phyloP scores from a whole-genome alignment of 116 monocot species.

The Trichopus zeylanicus region DNA sequence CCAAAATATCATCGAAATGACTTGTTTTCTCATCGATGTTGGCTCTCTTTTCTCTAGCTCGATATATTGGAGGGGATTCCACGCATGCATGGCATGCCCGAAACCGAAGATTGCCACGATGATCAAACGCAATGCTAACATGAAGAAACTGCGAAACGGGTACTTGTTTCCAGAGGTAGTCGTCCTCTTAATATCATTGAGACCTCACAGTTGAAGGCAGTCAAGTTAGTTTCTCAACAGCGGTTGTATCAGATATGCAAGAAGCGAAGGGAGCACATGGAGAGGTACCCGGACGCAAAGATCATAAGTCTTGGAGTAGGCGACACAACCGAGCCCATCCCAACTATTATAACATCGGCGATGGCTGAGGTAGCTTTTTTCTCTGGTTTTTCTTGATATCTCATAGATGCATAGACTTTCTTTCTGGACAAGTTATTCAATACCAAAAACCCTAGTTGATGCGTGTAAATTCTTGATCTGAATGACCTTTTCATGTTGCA shows the following conservation, averaged over 20 bases:
- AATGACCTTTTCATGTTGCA: slow-evolving; percentile 24
- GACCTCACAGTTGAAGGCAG: not conserved
- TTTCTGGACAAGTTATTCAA: not conserved
- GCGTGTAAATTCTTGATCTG: not conserved
- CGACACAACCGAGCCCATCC: slow-evolving; percentile 81
- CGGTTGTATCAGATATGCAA: slow-evolving; percentile 37
- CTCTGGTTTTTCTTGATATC: not conserved
- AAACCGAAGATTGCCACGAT: not conserved
- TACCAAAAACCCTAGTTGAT: not conserved
- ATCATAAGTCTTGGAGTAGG: slow-evolving; percentile 84
- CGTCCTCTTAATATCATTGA: not conserved
- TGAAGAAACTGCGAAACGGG: slow-evolving; percentile 66
- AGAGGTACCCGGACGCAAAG: slow-evolving; percentile 78
- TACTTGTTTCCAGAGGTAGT: slow-evolving; percentile 86
- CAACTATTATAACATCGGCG: slow-evolving; percentile 43
- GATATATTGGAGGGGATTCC: slow-evolving; percentile 2
- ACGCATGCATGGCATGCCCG: not conserved
- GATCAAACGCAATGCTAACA: slow-evolving; percentile 68
- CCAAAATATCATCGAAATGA: too few relatives aligned
- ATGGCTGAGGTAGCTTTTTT: slow-evolving; percentile 68
- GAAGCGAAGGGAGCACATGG: slow-evolving; percentile 42
- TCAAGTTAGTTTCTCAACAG: not conserved
- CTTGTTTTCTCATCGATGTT: too few relatives aligned
- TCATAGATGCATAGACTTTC: not conserved
- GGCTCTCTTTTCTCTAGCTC: slow-evolving; percentile 1